Evolutionary conservation across 2,329 filamentous ascomycete genomes (phyloP), one percentile per base, ranked within the genome.

Genomic region (Talaromyces albobiverticillius): DNA sequence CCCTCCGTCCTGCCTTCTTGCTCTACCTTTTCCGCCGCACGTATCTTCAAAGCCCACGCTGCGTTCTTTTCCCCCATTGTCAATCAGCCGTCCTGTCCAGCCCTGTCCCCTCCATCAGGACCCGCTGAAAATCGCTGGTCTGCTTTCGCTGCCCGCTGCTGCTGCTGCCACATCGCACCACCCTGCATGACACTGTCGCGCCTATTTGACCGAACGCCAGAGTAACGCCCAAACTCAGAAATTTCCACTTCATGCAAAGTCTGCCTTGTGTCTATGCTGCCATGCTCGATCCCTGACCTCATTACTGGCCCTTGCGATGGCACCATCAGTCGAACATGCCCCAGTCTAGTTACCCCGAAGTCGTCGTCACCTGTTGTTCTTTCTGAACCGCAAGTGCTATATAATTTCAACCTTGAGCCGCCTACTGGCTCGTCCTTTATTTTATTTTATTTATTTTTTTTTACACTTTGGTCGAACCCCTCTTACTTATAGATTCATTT

Each of bases 181-280:
- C 46, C 53, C 47, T 55, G 53, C 53, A 55, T 50, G 23, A 32
- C 47, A 46, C 47, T 52, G 49, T 53, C 56, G 56, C 56, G 56
- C 50, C 54, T 58, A 56, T 56, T 45, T 46, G 49, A 43, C 42
- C 26, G 53, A 53, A n/a, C 43, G 53, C 46, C 42, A 46, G 50
- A 49, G 43, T 52, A 48, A 54, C 48, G 54, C 50, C 50, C 18
- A 38, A 51, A 25, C 20, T 53, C 53, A 43, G 42, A 38, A 47
- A 47, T 40, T 41, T 32, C 54, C 58, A 49, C 55, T 54, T 53
- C 51, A 56, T 59, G 54, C 51, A 57, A 60, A 71, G 57, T 71
- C 68, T 71, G 70, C 69, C 69, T 71, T 67, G 67, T 57, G 63
- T 57, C 59, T 61, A 55, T 40, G 54, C 58, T 61, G 67, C 63